These are phyloP conservation scores for Saccharomyces hybrid DNA, from an alignment of 1,139 yeast genomes.

Conservation along the genomic window DNA sequence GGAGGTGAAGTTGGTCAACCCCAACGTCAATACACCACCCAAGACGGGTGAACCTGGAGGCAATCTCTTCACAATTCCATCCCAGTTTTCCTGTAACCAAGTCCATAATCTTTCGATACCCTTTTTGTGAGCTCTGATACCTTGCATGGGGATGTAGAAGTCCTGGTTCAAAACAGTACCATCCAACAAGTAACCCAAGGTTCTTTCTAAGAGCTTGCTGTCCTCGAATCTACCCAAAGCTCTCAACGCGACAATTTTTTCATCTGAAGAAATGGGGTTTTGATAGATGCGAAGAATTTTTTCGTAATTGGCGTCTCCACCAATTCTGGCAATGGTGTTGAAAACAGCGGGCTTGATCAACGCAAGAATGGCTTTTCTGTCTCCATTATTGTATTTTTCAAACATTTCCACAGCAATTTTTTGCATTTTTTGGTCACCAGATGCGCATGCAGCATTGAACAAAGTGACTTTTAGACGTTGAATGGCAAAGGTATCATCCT, in stretches of 20 bases:
- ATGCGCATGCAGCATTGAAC: conserved; percentile 59
- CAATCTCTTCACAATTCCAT: conserved; percentile 48
- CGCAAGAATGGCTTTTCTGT: conserved; percentile 64
- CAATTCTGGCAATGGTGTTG: conserved; percentile 56
- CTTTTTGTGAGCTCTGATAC: conserved; percentile 51
- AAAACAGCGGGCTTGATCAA: conserved; percentile 70
- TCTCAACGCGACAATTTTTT: conserved; percentile 67
- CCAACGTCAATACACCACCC: conserved; percentile 57
- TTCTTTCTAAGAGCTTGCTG: conserved; percentile 49
- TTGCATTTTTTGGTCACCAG: conserved; percentile 50
- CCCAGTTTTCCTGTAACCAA: conserved; percentile 81
- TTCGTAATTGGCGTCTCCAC: conserved; percentile 57
- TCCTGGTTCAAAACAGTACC: conserved; percentile 77
- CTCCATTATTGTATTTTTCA: conserved; percentile 54
- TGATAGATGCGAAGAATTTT: conserved; percentile 56
- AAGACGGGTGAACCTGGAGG: conserved; percentile 82
- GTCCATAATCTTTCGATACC: conserved; percentile 63
- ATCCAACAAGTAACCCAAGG: conserved; percentile 54
- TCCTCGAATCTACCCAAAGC: conserved; percentile 66
- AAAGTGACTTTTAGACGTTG: conserved; percentile 71
- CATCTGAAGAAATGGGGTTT: conserved; percentile 61
- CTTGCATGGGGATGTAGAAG: conserved; percentile 67
- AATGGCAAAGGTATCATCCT: conserved; percentile 56
- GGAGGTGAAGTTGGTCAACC: conserved; percentile 60
- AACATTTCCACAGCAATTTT: conserved; percentile 51